Evolutionary conservation across 495 filamentous ascomycete genomes (phyloP), one percentile per base, ranked within the genome.

Genomic region (Xylaria palmicola): DNA sequence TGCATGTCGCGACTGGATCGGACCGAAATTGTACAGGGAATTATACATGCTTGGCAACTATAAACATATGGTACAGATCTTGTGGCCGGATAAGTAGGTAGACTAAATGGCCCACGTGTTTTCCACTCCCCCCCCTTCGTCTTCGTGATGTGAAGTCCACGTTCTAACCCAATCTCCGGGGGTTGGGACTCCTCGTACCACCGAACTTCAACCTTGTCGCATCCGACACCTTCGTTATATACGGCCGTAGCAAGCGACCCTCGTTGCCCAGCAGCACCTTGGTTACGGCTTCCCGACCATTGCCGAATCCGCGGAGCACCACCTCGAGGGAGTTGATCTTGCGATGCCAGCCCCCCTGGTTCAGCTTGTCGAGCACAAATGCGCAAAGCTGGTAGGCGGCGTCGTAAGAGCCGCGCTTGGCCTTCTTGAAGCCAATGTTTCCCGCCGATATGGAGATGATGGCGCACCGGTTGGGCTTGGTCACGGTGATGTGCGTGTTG

Each of bases 401-500:
- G 74, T 98, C 94, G 75, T 92, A 98, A 37, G 82, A 85, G 26
- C 88, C 86, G 49, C 94, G 85, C 20, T 81, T 79, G 1, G 83
- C 77, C 75, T 98, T 94, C 65, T 83, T 84, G 78, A 97, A 96
- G 2, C 91, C 92, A 30, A 98, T 80, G 53, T 95, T 90, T 13
- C 94, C 94, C 40, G 86, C 80, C 27, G 87, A 88, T 61, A 93
- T 71, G 8, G 87, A 89, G 64, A 98, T 75, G 27, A 97, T 74
- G 2, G 89, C 80, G 59, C 88, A 81, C 12, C 90, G 87, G 58
- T 93, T 87, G 15, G 93, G 93, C 65, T 84, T 83, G 37, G 90
- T 90, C 63, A 97, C 80, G 6, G 93, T 95, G 72, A 98, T 82
- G 70, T 97, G 90, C 12, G 89, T 90, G 78, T 98, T 98, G 82